Conservation (phyloP, 805 yeast genomes). For the Cyberlindnera meyerae region DNA sequence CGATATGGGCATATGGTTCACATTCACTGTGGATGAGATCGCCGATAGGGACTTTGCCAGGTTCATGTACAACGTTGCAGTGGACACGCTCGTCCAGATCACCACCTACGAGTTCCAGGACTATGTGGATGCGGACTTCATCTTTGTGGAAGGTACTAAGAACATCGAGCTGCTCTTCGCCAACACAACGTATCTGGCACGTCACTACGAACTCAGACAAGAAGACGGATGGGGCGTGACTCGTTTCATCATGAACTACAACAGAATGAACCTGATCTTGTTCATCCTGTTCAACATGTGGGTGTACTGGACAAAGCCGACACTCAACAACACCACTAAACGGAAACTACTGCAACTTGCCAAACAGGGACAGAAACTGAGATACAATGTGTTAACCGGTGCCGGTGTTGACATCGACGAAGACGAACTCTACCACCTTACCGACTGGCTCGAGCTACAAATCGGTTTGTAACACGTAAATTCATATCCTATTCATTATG, state of each 20-base stretch:
- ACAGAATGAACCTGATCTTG: constrained; percentile 9
- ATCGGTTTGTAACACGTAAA: not conserved
- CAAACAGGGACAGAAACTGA: constrained; percentile 11
- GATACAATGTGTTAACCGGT: constrained; percentile 2
- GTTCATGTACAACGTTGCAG: constrained; percentile 6
- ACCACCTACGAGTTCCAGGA: constrained; percentile 14
- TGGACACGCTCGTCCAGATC: constrained; percentile 13
- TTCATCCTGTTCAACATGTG: constrained; percentile 17
- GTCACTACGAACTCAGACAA: constrained; percentile 6
- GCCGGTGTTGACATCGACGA: constrained; percentile 2
- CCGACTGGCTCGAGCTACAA: constrained; percentile 5
- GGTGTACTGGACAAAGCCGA: constrained; percentile 6
- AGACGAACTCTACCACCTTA: constrained; percentile 2
- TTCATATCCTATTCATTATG: not conserved
- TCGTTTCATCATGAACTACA: constrained; percentile 11
- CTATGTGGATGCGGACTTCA: constrained; percentile 1
- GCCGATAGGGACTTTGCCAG: constrained; percentile 2
- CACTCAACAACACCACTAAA: not conserved
- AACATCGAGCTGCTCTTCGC: constrained; percentile 12
- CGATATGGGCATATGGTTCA: constrained; percentile 16
- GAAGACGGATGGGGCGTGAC: not conserved
- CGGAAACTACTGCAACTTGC: constrained; percentile 8
- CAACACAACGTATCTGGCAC: constrained; percentile 10
- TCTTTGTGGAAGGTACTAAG: not conserved
- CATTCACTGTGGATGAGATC: constrained; percentile 9